Percentiles rank a stretch among this genome's conserved stretches.
phyloP scores from a whole-genome alignment of 2,329 filamentous ascomycete genomes.

The Polytolypa hystricis region DNA sequence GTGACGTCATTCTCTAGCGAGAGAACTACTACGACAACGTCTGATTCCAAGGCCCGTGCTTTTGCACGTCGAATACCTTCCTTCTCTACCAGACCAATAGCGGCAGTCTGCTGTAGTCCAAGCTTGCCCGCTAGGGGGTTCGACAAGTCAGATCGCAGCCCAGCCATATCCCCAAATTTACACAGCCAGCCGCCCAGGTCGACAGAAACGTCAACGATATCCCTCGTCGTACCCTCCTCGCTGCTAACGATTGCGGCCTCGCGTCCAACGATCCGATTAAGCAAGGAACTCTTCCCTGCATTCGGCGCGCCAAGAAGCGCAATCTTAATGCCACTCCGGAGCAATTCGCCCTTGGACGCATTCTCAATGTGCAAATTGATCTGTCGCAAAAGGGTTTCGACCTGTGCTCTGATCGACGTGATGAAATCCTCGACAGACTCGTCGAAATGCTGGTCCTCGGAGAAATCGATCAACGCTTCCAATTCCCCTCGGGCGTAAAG shows the following conservation, averaged over 20 bases:
- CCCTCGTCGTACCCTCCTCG: constrained; percentile 86
- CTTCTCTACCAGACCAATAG: constrained; percentile 64
- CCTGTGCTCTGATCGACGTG: constrained; percentile 54
- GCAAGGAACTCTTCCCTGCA: constrained; percentile 83
- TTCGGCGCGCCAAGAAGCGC: constrained; percentile 87
- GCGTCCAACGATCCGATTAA: constrained; percentile 80
- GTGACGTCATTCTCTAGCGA: constrained; percentile 41
- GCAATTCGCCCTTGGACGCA: constrained; percentile 68
- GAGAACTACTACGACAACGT: constrained; percentile 72
- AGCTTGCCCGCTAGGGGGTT: constrained; percentile 2
- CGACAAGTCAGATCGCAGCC: constrained; percentile 50
- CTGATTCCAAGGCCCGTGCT: constrained; percentile 67
- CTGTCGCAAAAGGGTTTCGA: constrained; percentile 48
- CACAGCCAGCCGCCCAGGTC: constrained; percentile 86
- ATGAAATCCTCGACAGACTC: constrained; percentile 67
- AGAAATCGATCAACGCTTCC: constrained; percentile 93
- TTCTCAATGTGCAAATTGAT: constrained; percentile 64
- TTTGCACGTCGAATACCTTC: constrained; percentile 86
- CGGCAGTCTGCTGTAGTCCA: constrained; percentile 7
- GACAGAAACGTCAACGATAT: constrained; percentile 83
- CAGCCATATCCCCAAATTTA: constrained; percentile 91
- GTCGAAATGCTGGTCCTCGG: constrained; percentile 94
- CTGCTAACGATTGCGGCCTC: constrained; percentile 92
- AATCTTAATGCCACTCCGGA: constrained; percentile 74
- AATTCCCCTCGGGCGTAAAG: constrained; percentile 78